Evolutionary conservation across 345 rosid species (phyloP), one percentile per base, ranked within the genome.

Genomic region (Hibiscus trionum): DNA sequence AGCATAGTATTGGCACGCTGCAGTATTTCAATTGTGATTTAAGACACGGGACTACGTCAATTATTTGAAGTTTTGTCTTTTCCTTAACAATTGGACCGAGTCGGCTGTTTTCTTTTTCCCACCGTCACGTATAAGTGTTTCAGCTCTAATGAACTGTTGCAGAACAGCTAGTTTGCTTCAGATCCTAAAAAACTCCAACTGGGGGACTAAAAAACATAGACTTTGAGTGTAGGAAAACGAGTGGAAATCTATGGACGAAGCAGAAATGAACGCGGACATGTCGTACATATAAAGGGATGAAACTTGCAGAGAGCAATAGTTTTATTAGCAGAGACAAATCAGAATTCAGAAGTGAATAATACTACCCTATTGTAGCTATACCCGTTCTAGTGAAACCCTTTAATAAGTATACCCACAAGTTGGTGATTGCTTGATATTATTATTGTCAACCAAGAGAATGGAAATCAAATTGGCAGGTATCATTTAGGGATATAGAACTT

Each of bases 391-490:
- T 33, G 58, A 11, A 17, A 29, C 52, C 69, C 29, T 64, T 64
- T 10, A 19, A 50, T 60, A 47, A 29, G 72, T 31, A 69, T 50
- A 50, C 63, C 70, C 55, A 35, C 49, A 75, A 66, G 70, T 58
- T 53, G 72, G 64, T 59, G 26, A 71, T 8, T 71, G 59, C 60
- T 76, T 49, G 46, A 1, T 39, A 39, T 11, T 2, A 44, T 37
- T 49, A 4, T 24, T 76, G 79, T 64, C 73, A 58, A 47, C 75
- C 47, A 16, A 64, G 39, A 55, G 53, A 73, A 80, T 12, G 80
- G 81, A 75, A 39, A 39, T 39, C 10, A 37, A 37, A 37, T 37
- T 37, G 42, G 9, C 42, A 37, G 39, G 42, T 37, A 37, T 37
- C 42, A 37, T 1, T 39, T 1, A 7, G 44, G 44, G 11, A 39